Conservation (phyloP, 805 yeast genomes). For the Hagleromyces aurorensis region DNA sequence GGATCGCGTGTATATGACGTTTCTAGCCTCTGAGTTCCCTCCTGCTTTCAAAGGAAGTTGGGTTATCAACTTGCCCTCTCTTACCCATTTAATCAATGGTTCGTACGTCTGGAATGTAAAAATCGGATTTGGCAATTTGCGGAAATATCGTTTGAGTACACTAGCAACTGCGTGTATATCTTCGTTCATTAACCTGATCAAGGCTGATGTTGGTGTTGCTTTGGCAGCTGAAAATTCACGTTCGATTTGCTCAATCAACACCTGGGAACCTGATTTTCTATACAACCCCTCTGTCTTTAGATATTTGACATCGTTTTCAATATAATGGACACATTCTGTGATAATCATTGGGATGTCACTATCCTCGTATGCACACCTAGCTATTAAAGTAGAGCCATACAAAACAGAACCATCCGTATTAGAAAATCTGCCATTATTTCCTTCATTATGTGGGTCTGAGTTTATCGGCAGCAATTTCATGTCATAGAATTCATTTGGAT, state of each 20-base stretch:
- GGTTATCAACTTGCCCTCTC: constrained; percentile 20
- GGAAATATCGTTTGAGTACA: constrained; percentile 77
- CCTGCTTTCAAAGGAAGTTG: constrained; percentile 16
- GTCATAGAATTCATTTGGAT: constrained; percentile 33
- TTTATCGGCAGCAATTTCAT: constrained; percentile 26
- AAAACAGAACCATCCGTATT: constrained; percentile 18
- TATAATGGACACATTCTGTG: constrained; percentile 61
- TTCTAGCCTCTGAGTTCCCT: constrained; percentile 6
- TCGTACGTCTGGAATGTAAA: constrained; percentile 66
- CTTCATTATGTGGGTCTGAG: constrained; percentile 5
- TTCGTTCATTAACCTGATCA: constrained; percentile 36
- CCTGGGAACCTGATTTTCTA: constrained; percentile 77
- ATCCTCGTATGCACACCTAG: constrained; percentile 55
- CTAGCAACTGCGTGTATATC: constrained; percentile 86
- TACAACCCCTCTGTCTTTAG: constrained; percentile 79
- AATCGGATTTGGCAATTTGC: constrained; percentile 79
- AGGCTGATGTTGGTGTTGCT: constrained; percentile 30
- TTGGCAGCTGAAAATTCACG: constrained; percentile 28
- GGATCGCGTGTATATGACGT: constrained; percentile 6
- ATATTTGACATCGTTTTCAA: constrained; percentile 57
- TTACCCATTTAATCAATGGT: constrained; percentile 49
- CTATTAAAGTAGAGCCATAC: constrained; percentile 45
- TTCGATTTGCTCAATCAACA: constrained; percentile 34
- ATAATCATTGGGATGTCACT: constrained; percentile 62
- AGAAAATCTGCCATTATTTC: constrained; percentile 19